A percentile compares a stretch with the other conserved stretches of the same genome.
Evolutionary conservation across 352 stramenopile species (phyloP).

Genomic region (Pythium brassicae): DNA sequence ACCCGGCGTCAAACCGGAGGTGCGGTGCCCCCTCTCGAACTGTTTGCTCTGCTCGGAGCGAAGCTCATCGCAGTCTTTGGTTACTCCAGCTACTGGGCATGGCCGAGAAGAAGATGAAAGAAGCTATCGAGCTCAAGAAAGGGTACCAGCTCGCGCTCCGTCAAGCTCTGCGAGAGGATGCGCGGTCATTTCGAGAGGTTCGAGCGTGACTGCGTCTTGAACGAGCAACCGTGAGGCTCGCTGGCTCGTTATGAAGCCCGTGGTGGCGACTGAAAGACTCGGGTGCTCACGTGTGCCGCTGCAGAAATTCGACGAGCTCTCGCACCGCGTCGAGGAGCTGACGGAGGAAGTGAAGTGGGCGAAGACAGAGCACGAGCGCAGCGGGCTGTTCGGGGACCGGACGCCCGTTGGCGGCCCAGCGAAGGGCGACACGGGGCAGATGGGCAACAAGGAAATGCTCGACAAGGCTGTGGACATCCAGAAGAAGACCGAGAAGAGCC

Average conservation of each 20-base stretch:
- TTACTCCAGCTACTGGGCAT: slow-evolving; percentile 53
- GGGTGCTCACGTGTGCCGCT: too few relatives aligned
- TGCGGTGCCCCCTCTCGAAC: slow-evolving; percentile 8
- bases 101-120: slow-evolving; percentile 80
- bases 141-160: slow-evolving; percentile 77
- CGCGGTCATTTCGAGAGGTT: slow-evolving; percentile 68
- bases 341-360: slow-evolving; percentile 77
- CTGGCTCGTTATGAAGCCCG: background rate
- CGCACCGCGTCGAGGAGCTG: slow-evolving; percentile 73
- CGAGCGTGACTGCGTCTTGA: too few relatives aligned
- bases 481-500: slow-evolving; percentile 79
- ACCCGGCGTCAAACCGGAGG: slow-evolving; percentile 61
- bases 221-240: too few relatives aligned
- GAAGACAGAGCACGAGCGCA: slow-evolving; percentile 74
- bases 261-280: background rate
- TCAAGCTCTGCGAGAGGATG: slow-evolving; percentile 68
- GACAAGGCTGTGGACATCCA: slow-evolving; percentile 75
- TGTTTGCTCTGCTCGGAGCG: background rate
- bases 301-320: slow-evolving; percentile 85
- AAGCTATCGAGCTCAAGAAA: slow-evolving; percentile 84
- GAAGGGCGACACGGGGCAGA: slow-evolving; percentile 18
- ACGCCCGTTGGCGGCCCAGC: slow-evolving; percentile 21
- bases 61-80: background rate
- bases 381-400: slow-evolving; percentile 67
- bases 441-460: slow-evolving; percentile 74